Evolutionary conservation across 148 eudicot genomes (phyloP).

Genomic region (Oxyria digyna): DNA sequence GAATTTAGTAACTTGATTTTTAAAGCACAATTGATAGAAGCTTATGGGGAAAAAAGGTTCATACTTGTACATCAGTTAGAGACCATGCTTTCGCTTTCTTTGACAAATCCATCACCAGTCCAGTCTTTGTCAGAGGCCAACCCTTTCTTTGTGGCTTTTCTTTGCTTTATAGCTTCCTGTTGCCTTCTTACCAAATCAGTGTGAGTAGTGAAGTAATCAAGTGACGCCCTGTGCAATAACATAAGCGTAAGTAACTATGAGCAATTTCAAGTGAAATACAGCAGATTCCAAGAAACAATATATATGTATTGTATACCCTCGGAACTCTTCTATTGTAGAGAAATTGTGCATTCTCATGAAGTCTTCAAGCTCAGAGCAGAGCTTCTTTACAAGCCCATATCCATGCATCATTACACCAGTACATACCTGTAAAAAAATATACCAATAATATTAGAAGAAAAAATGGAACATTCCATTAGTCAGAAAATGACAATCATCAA

Average conservation of each 20-base stretch:
- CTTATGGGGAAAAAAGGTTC: background rate
- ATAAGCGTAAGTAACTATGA: background rate
- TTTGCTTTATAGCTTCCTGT: constrained; percentile 64
- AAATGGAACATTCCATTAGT: background rate
- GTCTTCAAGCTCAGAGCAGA: constrained; percentile 86
- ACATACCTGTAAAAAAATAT: constrained; percentile 56
- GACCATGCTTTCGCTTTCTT: constrained; percentile 91
- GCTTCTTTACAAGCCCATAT: constrained; percentile 64
- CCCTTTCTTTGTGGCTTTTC: constrained; percentile 75
- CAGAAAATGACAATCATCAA: background rate
- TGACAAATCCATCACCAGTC: constrained; percentile 98
- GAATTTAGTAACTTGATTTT: background rate
- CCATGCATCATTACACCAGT: constrained; percentile 99
- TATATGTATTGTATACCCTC: constrained; percentile 52
- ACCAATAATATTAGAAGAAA: background rate
- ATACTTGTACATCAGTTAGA: constrained; percentile 43
- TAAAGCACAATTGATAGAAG: background rate
- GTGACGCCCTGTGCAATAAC: constrained; percentile 31
- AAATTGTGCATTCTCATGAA: constrained; percentile 91
- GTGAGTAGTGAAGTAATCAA: constrained; percentile 89
- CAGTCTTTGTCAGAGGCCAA: constrained; percentile 90
- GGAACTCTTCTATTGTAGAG: constrained; percentile 83
- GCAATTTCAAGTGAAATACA: background rate
- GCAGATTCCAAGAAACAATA: background rate
- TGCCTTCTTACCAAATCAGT: constrained; percentile 77